Evolutionary conservation across 116 monocot genomes (phyloP).

Genomic region (Phalaenopsis hybrid): DNA sequence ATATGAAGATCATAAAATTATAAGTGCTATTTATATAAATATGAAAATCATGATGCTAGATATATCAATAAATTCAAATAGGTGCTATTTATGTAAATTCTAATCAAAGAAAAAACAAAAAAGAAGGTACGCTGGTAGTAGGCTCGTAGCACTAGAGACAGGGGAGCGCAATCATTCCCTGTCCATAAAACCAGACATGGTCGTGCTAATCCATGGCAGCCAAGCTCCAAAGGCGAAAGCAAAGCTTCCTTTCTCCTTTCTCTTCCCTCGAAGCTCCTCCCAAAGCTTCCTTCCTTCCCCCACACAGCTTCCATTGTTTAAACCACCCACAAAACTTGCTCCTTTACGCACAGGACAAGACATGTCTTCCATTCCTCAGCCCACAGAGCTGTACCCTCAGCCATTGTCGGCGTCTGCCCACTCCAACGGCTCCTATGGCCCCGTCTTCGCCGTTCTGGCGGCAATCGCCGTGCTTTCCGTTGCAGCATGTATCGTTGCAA

Average conservation of each 20-base stretch:
- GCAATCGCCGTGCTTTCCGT: constrained; percentile 44
- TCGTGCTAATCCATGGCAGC: background rate
- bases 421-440: constrained; percentile 55
- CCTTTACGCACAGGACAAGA: background rate
- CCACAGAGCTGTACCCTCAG: constrained; percentile 20
- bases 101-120: no score
- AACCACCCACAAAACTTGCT: background rate
- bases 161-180: no score
- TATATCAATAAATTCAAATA: no score
- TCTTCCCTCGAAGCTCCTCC: background rate
- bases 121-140: no score
- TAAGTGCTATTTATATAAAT: no score
- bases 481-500: constrained; percentile 45
- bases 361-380: constrained; percentile 26
- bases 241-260: background rate
- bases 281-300: background rate
- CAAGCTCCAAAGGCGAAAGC: background rate
- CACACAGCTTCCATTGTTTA: background rate
- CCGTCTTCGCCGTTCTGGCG: constrained; percentile 55
- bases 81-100: no score
- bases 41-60: no score
- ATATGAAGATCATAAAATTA: no score
- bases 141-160: no score
- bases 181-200: background rate
- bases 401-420: constrained; percentile 5